A percentile compares a stretch with the other conserved stretches of the same genome.
phyloP scores from a whole-genome alignment of 192 early-diverging fungal species.

The Rhizophagus clarus region DNA sequence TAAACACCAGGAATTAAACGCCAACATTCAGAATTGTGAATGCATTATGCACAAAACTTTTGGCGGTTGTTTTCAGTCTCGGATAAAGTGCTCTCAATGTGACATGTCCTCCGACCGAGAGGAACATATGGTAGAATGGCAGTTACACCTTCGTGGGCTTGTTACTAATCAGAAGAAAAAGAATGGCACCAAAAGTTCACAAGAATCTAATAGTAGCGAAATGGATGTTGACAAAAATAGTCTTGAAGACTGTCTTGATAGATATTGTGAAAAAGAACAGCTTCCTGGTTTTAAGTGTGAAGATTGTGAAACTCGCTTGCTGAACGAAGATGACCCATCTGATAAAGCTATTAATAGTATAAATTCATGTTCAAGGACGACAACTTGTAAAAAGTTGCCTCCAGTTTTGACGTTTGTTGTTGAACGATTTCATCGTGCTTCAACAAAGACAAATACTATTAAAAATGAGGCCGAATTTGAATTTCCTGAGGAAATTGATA shows the following conservation, averaged over 20 bases:
- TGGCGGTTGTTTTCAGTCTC: conserved; percentile 86
- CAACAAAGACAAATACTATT: conserved; percentile 21
- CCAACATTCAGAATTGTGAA: conserved; percentile 56
- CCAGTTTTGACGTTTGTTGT: conserved; percentile 46
- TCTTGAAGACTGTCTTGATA: not conserved
- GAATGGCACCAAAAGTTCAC: conserved; percentile 35
- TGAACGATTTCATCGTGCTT: conserved; percentile 30
- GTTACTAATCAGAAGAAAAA: conserved; percentile 35
- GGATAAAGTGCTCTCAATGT: conserved; percentile 86
- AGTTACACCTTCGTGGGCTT: not conserved
- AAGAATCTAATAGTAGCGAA: not conserved
- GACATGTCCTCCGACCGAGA: conserved; percentile 44
- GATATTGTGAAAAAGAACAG: conserved; percentile 9
- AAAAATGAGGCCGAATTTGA: conserved; percentile 24
- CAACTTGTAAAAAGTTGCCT: conserved; percentile 62
- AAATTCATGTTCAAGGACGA: conserved; percentile 51
- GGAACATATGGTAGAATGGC: conserved; percentile 36
- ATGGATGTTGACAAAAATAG: not conserved
- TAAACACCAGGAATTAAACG: not conserved
- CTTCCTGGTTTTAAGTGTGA: conserved; percentile 17
- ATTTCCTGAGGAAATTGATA: conserved; percentile 35
- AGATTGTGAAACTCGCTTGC: not conserved
- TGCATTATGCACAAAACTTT: conserved; percentile 93
- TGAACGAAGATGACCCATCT: too few species aligned
- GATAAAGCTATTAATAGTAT: not conserved